Conservation (phyloP, 208 protist genomes). For the Phytomonas sp. region DNA sequence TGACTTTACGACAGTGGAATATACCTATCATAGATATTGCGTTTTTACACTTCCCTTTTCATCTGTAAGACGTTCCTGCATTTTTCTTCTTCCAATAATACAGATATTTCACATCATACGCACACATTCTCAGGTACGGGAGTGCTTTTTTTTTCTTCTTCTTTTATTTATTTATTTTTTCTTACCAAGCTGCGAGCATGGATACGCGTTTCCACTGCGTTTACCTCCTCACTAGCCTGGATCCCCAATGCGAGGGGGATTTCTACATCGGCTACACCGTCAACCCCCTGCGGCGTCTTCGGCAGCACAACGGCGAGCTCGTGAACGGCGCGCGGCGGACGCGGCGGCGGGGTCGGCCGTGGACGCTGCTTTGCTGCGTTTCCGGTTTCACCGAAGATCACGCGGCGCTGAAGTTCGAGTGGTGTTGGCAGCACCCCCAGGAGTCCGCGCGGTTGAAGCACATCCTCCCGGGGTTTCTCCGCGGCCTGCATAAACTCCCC, state of each 20-base stretch:
- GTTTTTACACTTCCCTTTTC: slow-evolving; percentile 7
- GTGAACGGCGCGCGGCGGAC: slow-evolving; percentile 84
- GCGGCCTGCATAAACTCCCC: slow-evolving; percentile 33
- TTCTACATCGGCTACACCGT: slow-evolving; percentile 94
- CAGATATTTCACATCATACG: background rate
- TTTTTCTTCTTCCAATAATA: background rate
- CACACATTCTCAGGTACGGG: background rate
- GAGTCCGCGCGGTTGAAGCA: slow-evolving; percentile 46
- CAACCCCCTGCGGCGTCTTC: slow-evolving; percentile 84
- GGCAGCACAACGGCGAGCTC: slow-evolving; percentile 94
- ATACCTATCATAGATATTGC: background rate
- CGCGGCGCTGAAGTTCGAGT: slow-evolving; percentile 92
- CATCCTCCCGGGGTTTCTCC: slow-evolving; percentile 13
- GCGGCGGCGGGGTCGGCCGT: slow-evolving; percentile 71
- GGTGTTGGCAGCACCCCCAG: slow-evolving; percentile 89
- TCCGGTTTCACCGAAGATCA: slow-evolving; percentile 89
- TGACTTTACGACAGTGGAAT: background rate
- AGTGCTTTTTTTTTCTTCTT: background rate
- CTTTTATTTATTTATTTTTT: background rate
- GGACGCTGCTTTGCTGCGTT: slow-evolving; percentile 87
- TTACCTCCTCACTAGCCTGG: slow-evolving; percentile 82
- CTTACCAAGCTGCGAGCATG: slow-evolving; percentile 29
- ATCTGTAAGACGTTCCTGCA: background rate
- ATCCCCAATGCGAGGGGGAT: slow-evolving; percentile 41
- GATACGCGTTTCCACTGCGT: slow-evolving; percentile 88